A percentile compares a stretch with the other conserved stretches of the same genome.
These are phyloP conservation scores for Tritrichomonas foetus DNA, from an alignment of 208 protist genomes.

Conservation along the genomic window DNA sequence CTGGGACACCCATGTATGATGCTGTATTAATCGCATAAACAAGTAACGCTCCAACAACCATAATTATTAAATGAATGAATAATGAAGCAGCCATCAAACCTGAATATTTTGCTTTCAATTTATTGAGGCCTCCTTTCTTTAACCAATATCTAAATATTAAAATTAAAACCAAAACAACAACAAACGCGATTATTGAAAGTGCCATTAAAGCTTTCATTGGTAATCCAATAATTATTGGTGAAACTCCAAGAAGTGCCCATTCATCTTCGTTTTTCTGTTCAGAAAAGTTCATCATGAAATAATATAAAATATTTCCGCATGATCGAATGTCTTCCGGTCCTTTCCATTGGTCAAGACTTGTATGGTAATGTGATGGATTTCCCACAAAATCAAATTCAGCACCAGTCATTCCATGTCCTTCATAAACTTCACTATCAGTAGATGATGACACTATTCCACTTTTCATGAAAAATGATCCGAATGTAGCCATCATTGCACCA, in stretches of 20 bases:
- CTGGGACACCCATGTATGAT: background rate
- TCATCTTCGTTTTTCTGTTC: background rate
- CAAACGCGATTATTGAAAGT: background rate
- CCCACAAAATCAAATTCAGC: background rate
- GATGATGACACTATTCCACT: background rate
- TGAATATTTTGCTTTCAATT: background rate
- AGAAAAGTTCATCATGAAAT: background rate
- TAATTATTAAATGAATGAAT: background rate
- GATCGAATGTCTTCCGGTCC: background rate
- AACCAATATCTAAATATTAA: background rate
- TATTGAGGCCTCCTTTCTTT: background rate
- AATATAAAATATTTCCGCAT: background rate
- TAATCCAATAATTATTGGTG: background rate
- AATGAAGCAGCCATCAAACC: background rate
- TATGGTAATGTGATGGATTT: slow-evolving; percentile 5
- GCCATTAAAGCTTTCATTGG: background rate
- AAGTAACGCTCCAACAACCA: background rate
- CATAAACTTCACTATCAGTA: background rate
- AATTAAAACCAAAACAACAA: background rate
- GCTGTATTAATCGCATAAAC: background rate
- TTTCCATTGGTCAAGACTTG: background rate
- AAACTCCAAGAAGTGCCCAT: background rate
- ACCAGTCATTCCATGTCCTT: background rate
- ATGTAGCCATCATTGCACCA: background rate
- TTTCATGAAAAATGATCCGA: background rate